Base-by-base conservation (phyloP, 176 grass and related monocot genomes). In the Panicum miliaceum region DNA sequence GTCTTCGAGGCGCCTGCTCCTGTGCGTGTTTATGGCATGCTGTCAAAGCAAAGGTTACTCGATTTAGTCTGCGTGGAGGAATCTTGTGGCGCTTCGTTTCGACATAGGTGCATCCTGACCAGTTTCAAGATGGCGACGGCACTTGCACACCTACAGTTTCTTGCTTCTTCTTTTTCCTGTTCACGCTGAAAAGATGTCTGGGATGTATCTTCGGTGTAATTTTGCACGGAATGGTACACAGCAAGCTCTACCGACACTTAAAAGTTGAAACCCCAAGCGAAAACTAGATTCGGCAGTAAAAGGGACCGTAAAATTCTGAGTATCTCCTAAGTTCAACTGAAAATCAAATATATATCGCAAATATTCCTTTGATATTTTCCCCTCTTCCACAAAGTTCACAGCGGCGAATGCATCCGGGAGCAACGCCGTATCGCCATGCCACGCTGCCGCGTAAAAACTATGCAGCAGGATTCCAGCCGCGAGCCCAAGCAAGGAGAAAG, bases 391-490 rank as follows among this genome's bases (percentile, higher is more conserved):
- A 47, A 75, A 82, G 68, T 81, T 75, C 35, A 63, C 57, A 27
- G 40, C 68, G 56, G 79, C 78, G 37, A 53, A 69, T 81, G 74
- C 85, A 78, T 84, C 58, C 40, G 20, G 64, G 77, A 82, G 80
- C 84, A 75, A 88, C 84, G 87, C 62, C 78, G 69, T 38, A 82
- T 88, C 74, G 87, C 64, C 65, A 78, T 54, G 64, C 83, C 74
- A 89, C 47, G 79, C 90, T 91, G 90, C 92, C 84, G 92, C 90
- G 84, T 84, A 60, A 91, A 98, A 97, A 91, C 86, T 83, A 88
- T 90, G 67, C 82, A 90, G 96, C 93, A 92, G 87, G 79, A 85
- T 90, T 85, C 51, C 86, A 70, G 58, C 84, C 73, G 65, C 29
- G 34, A 54, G 78, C 26, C 27, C 88, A 81, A 86, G 86, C 78